phyloP scores from a whole-genome alignment of 805 yeast genomes.

The Yarrowia sp. region DNA sequence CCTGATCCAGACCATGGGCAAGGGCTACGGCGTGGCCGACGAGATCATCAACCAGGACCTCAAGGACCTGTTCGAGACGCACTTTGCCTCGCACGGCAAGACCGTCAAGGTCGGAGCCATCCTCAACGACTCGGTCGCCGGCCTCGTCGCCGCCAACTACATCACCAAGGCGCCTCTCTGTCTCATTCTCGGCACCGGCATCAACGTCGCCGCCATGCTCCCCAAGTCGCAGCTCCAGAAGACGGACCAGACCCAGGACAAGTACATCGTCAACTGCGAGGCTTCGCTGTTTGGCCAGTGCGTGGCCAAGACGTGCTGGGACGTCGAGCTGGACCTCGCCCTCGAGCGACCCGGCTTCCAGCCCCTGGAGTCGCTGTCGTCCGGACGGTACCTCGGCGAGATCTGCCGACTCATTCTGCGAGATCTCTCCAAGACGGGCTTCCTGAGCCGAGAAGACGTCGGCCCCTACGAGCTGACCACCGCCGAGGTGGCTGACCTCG shows the following conservation, averaged over 20 bases:
- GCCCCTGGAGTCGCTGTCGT: slow-evolving; percentile 80
- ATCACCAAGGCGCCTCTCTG: slow-evolving; percentile 66
- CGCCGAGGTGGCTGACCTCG: slow-evolving; percentile 27
- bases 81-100: slow-evolving; percentile 52
- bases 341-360: slow-evolving; percentile 75
- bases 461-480: slow-evolving; percentile 32
- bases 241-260: slow-evolving; percentile 25
- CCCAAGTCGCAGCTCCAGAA: slow-evolving; percentile 51
- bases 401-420: slow-evolving; percentile 67
- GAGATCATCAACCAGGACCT: slow-evolving; percentile 70
- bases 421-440: slow-evolving; percentile 54
- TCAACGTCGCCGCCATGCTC: slow-evolving; percentile 69
- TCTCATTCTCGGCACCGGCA: slow-evolving; percentile 89
- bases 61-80: slow-evolving; percentile 63
- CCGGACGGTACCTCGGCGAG: slow-evolving; percentile 90
- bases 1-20: slow-evolving; percentile 42
- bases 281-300: slow-evolving; percentile 89
- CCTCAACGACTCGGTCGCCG: slow-evolving; percentile 89
- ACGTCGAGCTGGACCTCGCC: slow-evolving; percentile 59
- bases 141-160: slow-evolving; percentile 72
- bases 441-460: slow-evolving; percentile 34
- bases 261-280: slow-evolving; percentile 76
- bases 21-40: slow-evolving; percentile 80
- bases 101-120: slow-evolving; percentile 67
- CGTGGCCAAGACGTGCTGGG: slow-evolving; percentile 76